phyloP scores from a whole-genome alignment of 306 rosid species.

The Cicer bijugum region DNA sequence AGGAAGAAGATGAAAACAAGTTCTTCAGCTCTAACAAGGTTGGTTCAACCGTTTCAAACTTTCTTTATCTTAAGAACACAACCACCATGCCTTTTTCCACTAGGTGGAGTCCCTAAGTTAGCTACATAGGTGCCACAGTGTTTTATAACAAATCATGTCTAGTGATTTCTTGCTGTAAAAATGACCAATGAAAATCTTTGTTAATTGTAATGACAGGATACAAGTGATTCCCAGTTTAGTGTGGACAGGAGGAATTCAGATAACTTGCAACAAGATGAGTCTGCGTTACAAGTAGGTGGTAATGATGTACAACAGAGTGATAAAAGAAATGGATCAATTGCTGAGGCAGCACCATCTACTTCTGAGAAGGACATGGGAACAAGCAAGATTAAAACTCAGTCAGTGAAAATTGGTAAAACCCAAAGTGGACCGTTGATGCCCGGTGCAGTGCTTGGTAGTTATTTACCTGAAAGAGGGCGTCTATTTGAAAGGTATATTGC shows the following conservation, averaged over 20 bases:
- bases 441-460: constrained; percentile 70
- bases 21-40: constrained; percentile 51
- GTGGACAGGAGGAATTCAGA: constrained; percentile 56
- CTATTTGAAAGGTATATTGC: constrained; percentile 53
- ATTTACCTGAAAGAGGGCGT: constrained; percentile 67
- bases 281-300: constrained; percentile 50
- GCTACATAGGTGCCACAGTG: background rate
- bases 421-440: constrained; percentile 87
- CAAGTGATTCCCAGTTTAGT: constrained; percentile 53
- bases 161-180: background rate
- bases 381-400: constrained; percentile 59
- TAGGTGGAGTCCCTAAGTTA: background rate
- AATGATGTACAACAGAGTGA: constrained; percentile 52
- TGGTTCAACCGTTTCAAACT: constrained; percentile 26
- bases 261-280: constrained; percentile 54
- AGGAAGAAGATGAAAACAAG: constrained; percentile 69
- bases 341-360: constrained; percentile 44
- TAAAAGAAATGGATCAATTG: constrained; percentile 47
- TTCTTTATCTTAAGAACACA: constrained; percentile 26
- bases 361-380: constrained; percentile 46
- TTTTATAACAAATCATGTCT: background rate
- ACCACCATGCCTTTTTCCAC: background rate
- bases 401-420: constrained; percentile 67
- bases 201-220: constrained; percentile 56
- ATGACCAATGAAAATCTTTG: background rate